These are phyloP conservation scores for Ascocoryne sarcoides DNA, from an alignment of 2,329 filamentous ascomycete species.

Conservation along the genomic window DNA sequence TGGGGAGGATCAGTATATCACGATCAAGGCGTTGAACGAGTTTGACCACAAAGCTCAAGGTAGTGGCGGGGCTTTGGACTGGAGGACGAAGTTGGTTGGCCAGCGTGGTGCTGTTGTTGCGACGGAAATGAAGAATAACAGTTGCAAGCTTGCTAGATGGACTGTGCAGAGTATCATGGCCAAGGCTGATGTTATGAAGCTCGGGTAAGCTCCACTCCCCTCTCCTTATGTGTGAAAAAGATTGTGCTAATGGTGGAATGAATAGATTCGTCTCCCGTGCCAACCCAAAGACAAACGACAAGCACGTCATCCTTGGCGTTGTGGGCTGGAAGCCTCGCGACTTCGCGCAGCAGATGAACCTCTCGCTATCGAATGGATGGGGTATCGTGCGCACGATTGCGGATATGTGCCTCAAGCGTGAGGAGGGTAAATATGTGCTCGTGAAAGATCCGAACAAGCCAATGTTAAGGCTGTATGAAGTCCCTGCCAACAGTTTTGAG, in stretches of 20 bases:
- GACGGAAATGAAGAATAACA: slow-evolving; percentile 99
- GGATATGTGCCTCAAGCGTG: slow-evolving; percentile 78
- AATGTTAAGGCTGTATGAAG: slow-evolving; percentile 85
- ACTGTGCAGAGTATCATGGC: slow-evolving; percentile 94
- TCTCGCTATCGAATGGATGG: slow-evolving; percentile 95
- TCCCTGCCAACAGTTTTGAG: slow-evolving; percentile 81
- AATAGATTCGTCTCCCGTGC: slow-evolving; percentile 87
- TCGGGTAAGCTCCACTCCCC: slow-evolving; percentile 57
- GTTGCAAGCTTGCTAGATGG: slow-evolving; percentile 96
- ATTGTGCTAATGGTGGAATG: no score
- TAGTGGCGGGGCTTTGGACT: slow-evolving; percentile 89
- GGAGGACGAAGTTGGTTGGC: slow-evolving; percentile 87
- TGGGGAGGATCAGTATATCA: slow-evolving; percentile 84
- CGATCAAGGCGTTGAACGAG: slow-evolving; percentile 95
- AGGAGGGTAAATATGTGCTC: slow-evolving; percentile 73
- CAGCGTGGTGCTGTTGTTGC: slow-evolving; percentile 96
- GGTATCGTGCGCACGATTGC: slow-evolving; percentile 97
- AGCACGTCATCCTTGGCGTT: slow-evolving; percentile 91
- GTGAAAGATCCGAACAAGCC: slow-evolving; percentile 95
- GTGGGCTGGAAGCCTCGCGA: slow-evolving; percentile 97
- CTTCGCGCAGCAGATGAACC: slow-evolving; percentile 95
- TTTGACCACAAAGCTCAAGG: slow-evolving; percentile 98
- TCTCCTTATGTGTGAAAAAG: no score
- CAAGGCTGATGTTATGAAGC: slow-evolving; percentile 97
- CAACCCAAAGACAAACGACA: slow-evolving; percentile 86